Percentiles rank a stretch among this genome's conserved stretches.
Conservation (phyloP, 495 filamentous ascomycete species). For the Chaetomium tenue region DNA sequence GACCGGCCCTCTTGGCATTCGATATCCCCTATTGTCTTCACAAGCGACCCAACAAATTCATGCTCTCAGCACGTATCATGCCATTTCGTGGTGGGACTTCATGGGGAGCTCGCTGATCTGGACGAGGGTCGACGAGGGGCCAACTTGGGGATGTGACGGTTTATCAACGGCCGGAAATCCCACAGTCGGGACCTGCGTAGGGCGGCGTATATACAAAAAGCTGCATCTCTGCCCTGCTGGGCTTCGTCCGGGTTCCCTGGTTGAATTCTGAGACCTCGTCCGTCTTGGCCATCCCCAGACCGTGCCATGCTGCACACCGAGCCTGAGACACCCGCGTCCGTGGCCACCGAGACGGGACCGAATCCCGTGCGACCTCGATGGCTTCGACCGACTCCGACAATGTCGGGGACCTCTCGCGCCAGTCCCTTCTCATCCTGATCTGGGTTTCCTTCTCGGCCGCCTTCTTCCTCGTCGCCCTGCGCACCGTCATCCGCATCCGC, state of each 20-base stretch:
- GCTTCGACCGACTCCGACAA: slow-evolving; percentile 17
- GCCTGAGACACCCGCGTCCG: neutral
- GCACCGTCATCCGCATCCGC: slow-evolving; percentile 41
- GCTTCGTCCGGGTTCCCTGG: neutral
- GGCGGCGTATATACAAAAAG: slow-evolving; percentile 2
- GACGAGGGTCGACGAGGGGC: neutral
- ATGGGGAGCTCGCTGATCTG: neutral
- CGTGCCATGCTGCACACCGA: slow-evolving; percentile 4
- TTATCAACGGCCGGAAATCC: neutral
- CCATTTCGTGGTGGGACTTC: neutral
- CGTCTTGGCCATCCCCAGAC: neutral
- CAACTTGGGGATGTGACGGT: slow-evolving; percentile 1
- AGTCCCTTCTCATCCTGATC: slow-evolving; percentile 35
- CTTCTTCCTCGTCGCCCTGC: slow-evolving; percentile 41
- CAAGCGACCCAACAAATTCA: slow-evolving; percentile 13
- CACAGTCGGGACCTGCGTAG: neutral
- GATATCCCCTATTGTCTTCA: slow-evolving; percentile 11
- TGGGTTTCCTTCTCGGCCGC: slow-evolving; percentile 40
- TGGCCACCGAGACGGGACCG: slow-evolving; percentile 1
- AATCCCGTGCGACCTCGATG: slow-evolving; percentile 9
- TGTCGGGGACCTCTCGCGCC: slow-evolving; percentile 30
- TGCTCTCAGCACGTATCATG: neutral
- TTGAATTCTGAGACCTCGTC: neutral
- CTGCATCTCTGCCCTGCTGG: neutral
- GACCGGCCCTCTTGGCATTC: neutral